A percentile compares a stretch with the other conserved stretches of the same genome.
Evolutionary conservation across 352 stramenopile species (phyloP).

Genomic region (Phytopythium aichiense): DNA sequence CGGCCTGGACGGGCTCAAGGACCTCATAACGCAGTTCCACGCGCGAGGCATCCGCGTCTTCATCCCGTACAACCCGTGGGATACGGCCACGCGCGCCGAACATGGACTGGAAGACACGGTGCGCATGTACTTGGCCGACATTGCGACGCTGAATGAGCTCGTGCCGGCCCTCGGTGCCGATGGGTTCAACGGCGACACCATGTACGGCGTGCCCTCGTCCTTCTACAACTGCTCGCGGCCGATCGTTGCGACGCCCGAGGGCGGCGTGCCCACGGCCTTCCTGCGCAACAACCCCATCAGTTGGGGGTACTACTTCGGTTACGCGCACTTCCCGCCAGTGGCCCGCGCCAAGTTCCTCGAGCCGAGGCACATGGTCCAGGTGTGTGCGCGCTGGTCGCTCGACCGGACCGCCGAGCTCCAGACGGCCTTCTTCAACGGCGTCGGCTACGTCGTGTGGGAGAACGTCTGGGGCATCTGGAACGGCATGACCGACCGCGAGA

Average conservation of each 20-base stretch:
- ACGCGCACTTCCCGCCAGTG: constrained; percentile 61
- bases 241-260: constrained; percentile 54
- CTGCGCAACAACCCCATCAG: constrained; percentile 71
- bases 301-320: constrained; percentile 79
- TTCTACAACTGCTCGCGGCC: constrained; percentile 77
- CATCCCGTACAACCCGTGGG: constrained; percentile 86
- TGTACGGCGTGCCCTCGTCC: constrained; percentile 77
- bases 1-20: constrained; percentile 37
- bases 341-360: constrained; percentile 78
- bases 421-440: constrained; percentile 79
- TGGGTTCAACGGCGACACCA: constrained; percentile 87
- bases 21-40: constrained; percentile 62
- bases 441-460: constrained; percentile 86
- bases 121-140: constrained; percentile 73
- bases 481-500: constrained; percentile 67
- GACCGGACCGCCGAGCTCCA: constrained; percentile 59
- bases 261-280: constrained; percentile 58
- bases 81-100: constrained; percentile 63
- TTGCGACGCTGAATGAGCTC: constrained; percentile 41
- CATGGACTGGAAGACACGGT: constrained; percentile 40
- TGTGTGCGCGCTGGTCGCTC: constrained; percentile 82
- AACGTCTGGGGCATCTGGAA: constrained; percentile 90
- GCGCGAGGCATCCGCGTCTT: constrained; percentile 51
- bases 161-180: constrained; percentile 44
- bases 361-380: constrained; percentile 74